phyloP scores from a whole-genome alignment of 2,329 filamentous ascomycete genomes.

The Venturia nashicola region DNA sequence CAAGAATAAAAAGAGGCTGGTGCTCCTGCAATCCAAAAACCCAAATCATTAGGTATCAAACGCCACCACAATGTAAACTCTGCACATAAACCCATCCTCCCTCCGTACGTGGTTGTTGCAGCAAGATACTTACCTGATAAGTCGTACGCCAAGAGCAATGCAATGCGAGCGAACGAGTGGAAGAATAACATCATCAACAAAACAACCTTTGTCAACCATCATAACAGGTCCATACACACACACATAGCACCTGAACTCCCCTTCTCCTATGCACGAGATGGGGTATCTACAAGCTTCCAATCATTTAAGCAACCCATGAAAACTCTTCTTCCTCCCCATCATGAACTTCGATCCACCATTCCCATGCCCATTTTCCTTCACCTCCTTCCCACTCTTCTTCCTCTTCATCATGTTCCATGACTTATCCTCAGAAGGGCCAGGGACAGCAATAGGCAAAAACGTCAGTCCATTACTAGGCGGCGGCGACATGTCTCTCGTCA shows the following conservation, averaged over 20 bases:
- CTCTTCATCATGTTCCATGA: background rate
- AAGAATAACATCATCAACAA: background rate
- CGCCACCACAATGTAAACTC: background rate
- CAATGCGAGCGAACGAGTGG: background rate
- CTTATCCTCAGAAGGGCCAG: background rate
- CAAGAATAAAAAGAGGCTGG: too few relatives aligned
- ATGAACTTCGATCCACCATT: constrained; percentile 38
- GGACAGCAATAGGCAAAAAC: background rate
- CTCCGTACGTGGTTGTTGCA: too few relatives aligned
- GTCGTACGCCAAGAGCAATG: background rate
- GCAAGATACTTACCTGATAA: too few relatives aligned
- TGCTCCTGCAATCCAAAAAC: background rate
- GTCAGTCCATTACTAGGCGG: background rate
- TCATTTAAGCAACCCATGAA: background rate
- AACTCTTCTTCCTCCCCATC: constrained; percentile 53
- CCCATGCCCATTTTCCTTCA: constrained; percentile 26
- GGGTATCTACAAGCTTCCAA: background rate
- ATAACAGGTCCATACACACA: background rate
- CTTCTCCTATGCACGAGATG: background rate
- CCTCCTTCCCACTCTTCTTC: constrained; percentile 24
- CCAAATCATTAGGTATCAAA: background rate
- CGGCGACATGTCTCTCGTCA: background rate
- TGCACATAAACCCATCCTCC: too few relatives aligned
- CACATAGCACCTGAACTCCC: background rate
- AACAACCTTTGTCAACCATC: background rate